Evolutionary conservation across 2,329 filamentous ascomycete genomes (phyloP), one percentile per base, ranked within the genome.

Genomic region (Rhynchosporium agropyri): DNA sequence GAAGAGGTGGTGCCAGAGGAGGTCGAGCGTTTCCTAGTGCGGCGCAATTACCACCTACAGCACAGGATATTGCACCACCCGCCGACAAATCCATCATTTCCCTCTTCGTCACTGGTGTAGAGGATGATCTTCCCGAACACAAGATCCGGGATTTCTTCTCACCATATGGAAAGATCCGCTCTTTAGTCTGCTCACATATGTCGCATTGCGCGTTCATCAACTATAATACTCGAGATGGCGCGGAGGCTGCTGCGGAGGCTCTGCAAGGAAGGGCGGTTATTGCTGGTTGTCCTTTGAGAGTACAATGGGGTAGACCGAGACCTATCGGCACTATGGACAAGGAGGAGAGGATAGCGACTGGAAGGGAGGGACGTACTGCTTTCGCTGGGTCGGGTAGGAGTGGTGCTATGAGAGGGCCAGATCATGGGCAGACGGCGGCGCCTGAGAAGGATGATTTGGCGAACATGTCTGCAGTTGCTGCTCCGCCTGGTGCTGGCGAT

Each of bases 181-280:
- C 92, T 31, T 79, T 99, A 15, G 89, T 99, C 43, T 98, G 95
- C 77, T 97, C 93, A 6, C 95, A 99, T 78, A 92, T 96, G 80
- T 94, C 94, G 15, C 95, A 98, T 74, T 98, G 93, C 76, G 95
- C 95, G 1, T 99, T 98, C 74, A 82, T 99, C 78, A 99, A 99
- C 78, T 99, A 92, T 75, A 87, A 92, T 70, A 91, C 89, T 3
- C 85, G 95, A 62, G 87, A 91, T 65, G 89, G 85, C 0, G 95
- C 96, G 0, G 95, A 99, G 77, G 87, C 84, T 63, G 96, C 96
- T 0, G 91, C 95, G 0, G 86, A 86, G 40, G 86, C 90, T 26
- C 94, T 92, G 70, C 89, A 97, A 75, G 95, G 96, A 5, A 90
- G 89, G 65, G 92, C 92, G 0, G 86, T 98, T 6, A 91, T 99